Percentiles rank a stretch among this genome's conserved stretches.
These are phyloP conservation scores for Strobilomyces dryophilus DNA, from an alignment of 768 basidiomycete species.

Conservation along the genomic window DNA sequence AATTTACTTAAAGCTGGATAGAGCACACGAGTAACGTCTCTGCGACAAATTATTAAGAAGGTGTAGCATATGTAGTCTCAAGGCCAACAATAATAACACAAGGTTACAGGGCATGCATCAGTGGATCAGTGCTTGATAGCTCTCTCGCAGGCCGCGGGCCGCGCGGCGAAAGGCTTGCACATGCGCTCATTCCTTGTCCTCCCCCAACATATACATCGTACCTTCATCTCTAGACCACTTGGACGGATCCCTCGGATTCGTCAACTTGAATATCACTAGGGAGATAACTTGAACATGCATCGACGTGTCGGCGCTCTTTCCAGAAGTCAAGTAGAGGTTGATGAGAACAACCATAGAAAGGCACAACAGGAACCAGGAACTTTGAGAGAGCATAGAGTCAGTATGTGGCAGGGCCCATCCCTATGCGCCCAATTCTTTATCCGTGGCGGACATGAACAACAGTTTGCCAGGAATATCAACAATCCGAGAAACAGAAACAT, in stretches of 20 bases:
- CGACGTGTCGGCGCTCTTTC: slow-evolving; percentile 45
- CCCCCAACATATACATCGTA: slow-evolving; percentile 45
- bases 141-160: too few species aligned
- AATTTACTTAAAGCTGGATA: too few species aligned
- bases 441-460: slow-evolving; percentile 90
- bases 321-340: slow-evolving; percentile 61
- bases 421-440: slow-evolving; percentile 78
- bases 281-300: slow-evolving; percentile 15
- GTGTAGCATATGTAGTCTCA: too few species aligned
- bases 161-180: too few species aligned
- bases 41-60: too few species aligned
- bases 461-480: slow-evolving; percentile 40
- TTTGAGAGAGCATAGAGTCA: too few species aligned
- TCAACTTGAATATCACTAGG: slow-evolving; percentile 41
- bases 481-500: not conserved
- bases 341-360: slow-evolving; percentile 67
- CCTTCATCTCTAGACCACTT: slow-evolving; percentile 56
- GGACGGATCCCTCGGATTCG: slow-evolving; percentile 28
- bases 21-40: too few species aligned
- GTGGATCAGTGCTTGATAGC: too few species aligned
- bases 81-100: too few species aligned
- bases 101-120: too few species aligned
- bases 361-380: too few species aligned
- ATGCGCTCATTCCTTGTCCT: slow-evolving; percentile 39
- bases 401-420: slow-evolving; percentile 82